Evolutionary conservation across 768 basidiomycete genomes (phyloP).

Genomic region (Gymnopilus junonius): DNA sequence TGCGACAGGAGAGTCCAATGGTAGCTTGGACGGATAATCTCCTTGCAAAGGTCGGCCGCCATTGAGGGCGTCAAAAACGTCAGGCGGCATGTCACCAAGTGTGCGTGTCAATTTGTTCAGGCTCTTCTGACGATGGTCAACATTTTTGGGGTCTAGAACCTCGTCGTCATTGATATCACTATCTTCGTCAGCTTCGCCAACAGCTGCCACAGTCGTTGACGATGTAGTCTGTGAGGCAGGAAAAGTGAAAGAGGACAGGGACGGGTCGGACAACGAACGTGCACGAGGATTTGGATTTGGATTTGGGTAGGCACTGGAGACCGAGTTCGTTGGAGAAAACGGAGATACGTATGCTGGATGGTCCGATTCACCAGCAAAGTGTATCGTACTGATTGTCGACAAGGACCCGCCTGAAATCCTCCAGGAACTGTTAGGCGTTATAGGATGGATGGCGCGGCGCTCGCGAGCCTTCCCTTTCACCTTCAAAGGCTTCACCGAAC

Average conservation of each 20-base stretch:
- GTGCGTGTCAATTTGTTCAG: conserved; percentile 32
- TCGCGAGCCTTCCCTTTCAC: conserved; percentile 2
- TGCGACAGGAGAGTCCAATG: background rate
- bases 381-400: conserved; percentile 20
- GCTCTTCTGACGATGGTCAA: conserved; percentile 18
- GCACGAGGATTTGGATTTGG: background rate
- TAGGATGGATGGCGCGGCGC: conserved; percentile 6
- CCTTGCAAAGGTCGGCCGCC: background rate
- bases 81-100: conserved; percentile 25
- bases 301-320: background rate
- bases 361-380: conserved; percentile 19
- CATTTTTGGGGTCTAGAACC: background rate
- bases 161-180: conserved; percentile 9
- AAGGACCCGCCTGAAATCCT: conserved; percentile 13
- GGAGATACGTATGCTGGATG: conserved; percentile 6
- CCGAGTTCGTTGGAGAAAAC: conserved; percentile 11
- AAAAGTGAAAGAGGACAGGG: conserved; percentile 5
- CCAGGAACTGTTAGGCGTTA: conserved; percentile 8
- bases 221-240: conserved; percentile 8
- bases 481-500: conserved; percentile 3
- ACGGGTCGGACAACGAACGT: background rate
- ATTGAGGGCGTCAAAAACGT: background rate
- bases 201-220: background rate
- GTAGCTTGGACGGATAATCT: background rate
- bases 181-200: background rate